Evolutionary conservation across 2,329 filamentous ascomycete species (phyloP).

Genomic region (Fusarium piperis): DNA sequence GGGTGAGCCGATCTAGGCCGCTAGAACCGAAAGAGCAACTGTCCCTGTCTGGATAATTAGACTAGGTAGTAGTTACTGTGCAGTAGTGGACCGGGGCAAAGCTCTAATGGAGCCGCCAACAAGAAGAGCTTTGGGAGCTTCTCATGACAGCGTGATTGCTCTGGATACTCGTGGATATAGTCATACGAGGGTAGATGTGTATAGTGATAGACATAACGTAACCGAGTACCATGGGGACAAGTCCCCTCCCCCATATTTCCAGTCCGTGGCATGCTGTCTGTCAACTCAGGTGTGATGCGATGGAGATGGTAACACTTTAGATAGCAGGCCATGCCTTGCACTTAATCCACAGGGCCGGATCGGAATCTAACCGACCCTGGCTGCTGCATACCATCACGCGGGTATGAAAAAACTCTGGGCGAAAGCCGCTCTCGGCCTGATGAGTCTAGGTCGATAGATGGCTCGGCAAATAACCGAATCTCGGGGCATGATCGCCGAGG

Average conservation of each 20-base stretch:
- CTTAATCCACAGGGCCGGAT: neutral
- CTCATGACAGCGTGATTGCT: neutral
- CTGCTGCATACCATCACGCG: neutral
- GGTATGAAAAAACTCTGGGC: neutral
- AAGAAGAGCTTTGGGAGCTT: neutral
- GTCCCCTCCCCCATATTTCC: neutral
- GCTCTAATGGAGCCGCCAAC: slow-evolving; percentile 19
- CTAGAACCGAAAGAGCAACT: slow-evolving; percentile 32
- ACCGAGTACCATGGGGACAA: neutral
- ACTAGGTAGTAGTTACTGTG: no score
- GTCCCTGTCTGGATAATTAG: slow-evolving; percentile 14
- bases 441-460: neutral
- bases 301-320: neutral
- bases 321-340: neutral
- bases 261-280: neutral
- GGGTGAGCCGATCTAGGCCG: slow-evolving; percentile 37
- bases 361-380: neutral
- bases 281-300: neutral
- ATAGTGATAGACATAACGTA: neutral
- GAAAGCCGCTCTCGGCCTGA: slow-evolving; percentile 14
- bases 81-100: slow-evolving; percentile 10
- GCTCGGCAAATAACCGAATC: slow-evolving; percentile 7
- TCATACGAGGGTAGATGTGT: neutral
- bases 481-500: neutral
- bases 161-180: neutral